Evolutionary conservation across 2,329 filamentous ascomycete species (phyloP), one percentile per base, ranked within the genome.

Genomic region (Didymella glomerata): DNA sequence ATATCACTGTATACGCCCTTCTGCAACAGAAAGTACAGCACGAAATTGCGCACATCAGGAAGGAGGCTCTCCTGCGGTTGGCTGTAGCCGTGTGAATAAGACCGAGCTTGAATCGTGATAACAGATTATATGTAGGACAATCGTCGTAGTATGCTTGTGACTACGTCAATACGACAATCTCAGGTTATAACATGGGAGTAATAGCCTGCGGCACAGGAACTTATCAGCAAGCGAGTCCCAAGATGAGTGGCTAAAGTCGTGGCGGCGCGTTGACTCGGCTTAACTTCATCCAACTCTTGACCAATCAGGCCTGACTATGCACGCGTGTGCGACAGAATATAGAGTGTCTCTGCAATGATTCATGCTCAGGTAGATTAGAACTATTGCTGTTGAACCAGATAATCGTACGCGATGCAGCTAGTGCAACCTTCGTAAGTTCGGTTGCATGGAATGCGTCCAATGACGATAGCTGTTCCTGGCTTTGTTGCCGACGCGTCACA

Each of bases 261-360:
- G 42, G 54, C 54, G 22, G 48, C 52, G 47, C 41, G 24, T n/a
- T n/a, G n/a, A n/a, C n/a, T n/a, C n/a, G n/a, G n/a, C n/a, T n/a
- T n/a, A n/a, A 38, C 13, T 30, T 14, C 30, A 42, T 28, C 10
- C 45, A 36, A 9, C 25, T 11, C 18, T 42, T 11, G 25, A 20
- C 45, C 44, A 54, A 48, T 42, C 50, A 40, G 28, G 16, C 24
- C n/a, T 27, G n/a, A n/a, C n/a, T n/a, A n/a, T n/a, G n/a, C n/a
- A n/a, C n/a, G n/a, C n/a, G n/a, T n/a, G 22, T 8, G 6, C 6
- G 41, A 10, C 6, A 27, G 2, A 11, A 13, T 44, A 24, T 44
- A 10, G n/a, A 44, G 7, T 2, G n/a, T 44, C 8, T n/a, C 41
- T 25, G 41, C 6, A n/a, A 44, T 25, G 24, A 14, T 10, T 40